Base-by-base conservation (phyloP, 2,329 filamentous ascomycete genomes). In the Hypoxylon sp. region DNA sequence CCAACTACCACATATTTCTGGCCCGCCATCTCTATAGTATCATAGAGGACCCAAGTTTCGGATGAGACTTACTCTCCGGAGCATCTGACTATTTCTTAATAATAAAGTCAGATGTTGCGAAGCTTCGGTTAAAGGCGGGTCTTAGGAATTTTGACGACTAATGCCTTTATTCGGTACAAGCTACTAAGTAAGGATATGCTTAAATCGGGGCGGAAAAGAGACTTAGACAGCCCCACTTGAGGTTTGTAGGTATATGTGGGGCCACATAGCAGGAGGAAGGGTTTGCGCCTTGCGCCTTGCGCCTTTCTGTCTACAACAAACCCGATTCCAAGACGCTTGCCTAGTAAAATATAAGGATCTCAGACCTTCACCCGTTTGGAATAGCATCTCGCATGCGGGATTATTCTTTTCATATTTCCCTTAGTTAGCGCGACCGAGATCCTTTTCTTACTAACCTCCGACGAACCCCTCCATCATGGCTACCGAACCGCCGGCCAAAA, bases 1-100 rank as follows among this genome's bases (percentile, higher is more conserved):
- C 96, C 96, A 51, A 99, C 90, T 48, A 99, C 86, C 19, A 97
- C 86, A 59, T 91, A 88, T 79, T 93, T 96, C 73, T 92, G 86
- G 65, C 67, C 73, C 21, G 72, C 71, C 79, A 82, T 82, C 5
- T 30, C 21, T 53, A 34, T 4, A 43, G 16, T 45, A 25, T 8
- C 12, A 11, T 11, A 25, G 9, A 23, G 5, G 32, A 46, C 6
- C 8, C 5, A n/a, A 41, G 16, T 4, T 21, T 21, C 21, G 8
- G 9, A 3, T 8, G 11, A 11, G 16, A 19, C 16, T 41, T 21
- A 11, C 16, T 41, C 37, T 5, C n/a, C 37, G 12, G 16, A 11
- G 8, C 16, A 41, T 41, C 6, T 6, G 16, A 9, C 16, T 16
- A 21, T 41, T 41, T 41, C 19, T 16, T 5, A 41, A 11, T 8